Evolutionary conservation across 2,329 filamentous ascomycete genomes (phyloP).

Genomic region (Ophiocordyceps camponoti-leonardi): DNA sequence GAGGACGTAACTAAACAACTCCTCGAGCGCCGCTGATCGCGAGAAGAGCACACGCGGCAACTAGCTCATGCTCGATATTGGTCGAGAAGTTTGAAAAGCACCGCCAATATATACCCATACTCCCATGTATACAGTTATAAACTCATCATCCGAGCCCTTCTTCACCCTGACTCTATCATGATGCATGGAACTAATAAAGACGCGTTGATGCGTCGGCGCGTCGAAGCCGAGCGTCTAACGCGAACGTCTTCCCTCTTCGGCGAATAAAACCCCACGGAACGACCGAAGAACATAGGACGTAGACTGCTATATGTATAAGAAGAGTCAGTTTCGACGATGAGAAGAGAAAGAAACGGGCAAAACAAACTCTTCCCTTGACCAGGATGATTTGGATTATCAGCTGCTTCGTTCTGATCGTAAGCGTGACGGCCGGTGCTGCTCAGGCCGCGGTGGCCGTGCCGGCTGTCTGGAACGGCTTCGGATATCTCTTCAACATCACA

Average conservation of each 20-base stretch:
- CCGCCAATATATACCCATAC: too few species aligned
- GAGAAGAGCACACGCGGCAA: too few species aligned
- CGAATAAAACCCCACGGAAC: too few species aligned
- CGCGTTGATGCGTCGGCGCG: background rate
- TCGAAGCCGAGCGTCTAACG: background rate
- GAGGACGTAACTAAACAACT: too few species aligned
- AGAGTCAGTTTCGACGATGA: background rate
- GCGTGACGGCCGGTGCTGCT: background rate
- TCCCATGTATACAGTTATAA: too few species aligned
- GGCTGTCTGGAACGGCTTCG: conserved; percentile 1
- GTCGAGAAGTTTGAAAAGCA: too few species aligned
- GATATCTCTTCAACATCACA: conserved; percentile 1
- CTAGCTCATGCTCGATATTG: too few species aligned
- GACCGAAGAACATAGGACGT: too few species aligned
- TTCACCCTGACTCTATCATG: background rate
- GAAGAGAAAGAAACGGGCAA: background rate
- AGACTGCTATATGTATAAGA: background rate
- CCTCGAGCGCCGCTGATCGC: too few species aligned
- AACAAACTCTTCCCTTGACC: background rate
- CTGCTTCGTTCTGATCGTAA: background rate
- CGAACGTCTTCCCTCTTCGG: background rate
- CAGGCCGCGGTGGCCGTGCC: background rate
- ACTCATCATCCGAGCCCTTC: background rate
- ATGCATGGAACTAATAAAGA: background rate
- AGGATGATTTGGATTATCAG: background rate